A percentile compares a stretch with the other conserved stretches of the same genome.
phyloP scores from a whole-genome alignment of 352 stramenopile genomes.

The Pythium periplocum region DNA sequence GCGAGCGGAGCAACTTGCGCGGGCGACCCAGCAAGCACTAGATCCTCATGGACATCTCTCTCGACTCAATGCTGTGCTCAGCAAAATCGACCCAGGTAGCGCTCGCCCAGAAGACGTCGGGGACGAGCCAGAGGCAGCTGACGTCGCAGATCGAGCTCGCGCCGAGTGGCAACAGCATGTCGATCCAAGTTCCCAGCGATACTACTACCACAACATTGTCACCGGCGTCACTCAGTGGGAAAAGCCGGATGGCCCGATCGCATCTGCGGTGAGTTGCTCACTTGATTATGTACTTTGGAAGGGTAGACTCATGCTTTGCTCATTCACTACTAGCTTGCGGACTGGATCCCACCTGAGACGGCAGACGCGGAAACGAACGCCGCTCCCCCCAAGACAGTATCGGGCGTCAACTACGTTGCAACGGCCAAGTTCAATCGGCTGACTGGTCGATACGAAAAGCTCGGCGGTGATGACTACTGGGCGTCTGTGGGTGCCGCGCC shows the following conservation, averaged over 20 bases:
- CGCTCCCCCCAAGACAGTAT: conserved; percentile 32
- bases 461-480: conserved; percentile 65
- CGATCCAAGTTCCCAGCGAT: conserved; percentile 71
- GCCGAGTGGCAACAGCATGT: conserved; percentile 82
- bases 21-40: conserved; percentile 54
- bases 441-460: conserved; percentile 67
- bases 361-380: conserved; percentile 16
- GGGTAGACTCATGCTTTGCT: conserved; percentile 1
- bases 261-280: conserved; percentile 52
- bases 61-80: conserved; percentile 71
- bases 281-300: neutral
- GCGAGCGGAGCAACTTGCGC: conserved; percentile 41
- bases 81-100: conserved; percentile 29
- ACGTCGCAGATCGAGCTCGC: conserved; percentile 3
- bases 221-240: conserved; percentile 79
- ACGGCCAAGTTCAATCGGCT: conserved; percentile 78
- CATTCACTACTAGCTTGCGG: conserved; percentile 39
- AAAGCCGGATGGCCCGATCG: conserved; percentile 57
- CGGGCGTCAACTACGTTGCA: conserved; percentile 58
- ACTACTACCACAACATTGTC: conserved; percentile 82
- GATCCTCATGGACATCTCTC: conserved; percentile 65
- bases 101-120: too few species aligned
- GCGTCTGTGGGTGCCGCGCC: conserved; percentile 42
- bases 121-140: too few species aligned
- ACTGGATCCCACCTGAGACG: conserved; percentile 69